These are phyloP conservation scores for Cercophora sp. DNA, from an alignment of 495 filamentous ascomycete species.

Conservation along the genomic window DNA sequence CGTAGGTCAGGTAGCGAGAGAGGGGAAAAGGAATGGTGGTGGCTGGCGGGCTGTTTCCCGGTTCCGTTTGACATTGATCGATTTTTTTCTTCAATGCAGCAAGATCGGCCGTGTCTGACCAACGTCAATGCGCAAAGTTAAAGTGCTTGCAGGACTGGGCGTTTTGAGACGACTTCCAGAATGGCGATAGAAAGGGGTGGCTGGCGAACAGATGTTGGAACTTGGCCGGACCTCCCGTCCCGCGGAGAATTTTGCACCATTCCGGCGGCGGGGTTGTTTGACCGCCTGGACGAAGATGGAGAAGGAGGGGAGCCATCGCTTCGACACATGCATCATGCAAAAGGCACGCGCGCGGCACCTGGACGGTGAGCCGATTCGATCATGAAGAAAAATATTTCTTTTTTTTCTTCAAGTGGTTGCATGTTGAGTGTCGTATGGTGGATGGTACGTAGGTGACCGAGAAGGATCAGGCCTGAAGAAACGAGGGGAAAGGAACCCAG, in stretches of 20 bases:
- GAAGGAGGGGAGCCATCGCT: background rate
- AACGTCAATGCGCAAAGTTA: too few relatives aligned
- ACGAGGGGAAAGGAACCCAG: too few relatives aligned
- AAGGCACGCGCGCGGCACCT: background rate
- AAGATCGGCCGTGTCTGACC: too few relatives aligned
- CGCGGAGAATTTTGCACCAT: constrained; percentile 11
- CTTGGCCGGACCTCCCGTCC: background rate
- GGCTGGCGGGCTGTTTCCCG: too few relatives aligned
- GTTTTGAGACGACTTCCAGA: constrained; percentile 1
- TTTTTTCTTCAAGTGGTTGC: background rate
- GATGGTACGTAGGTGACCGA: background rate
- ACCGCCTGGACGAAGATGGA: constrained; percentile 13
- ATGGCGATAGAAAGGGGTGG: background rate
- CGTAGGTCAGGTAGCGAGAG: too few relatives aligned
- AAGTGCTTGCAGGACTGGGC: too few relatives aligned
- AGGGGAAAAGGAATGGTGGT: too few relatives aligned
- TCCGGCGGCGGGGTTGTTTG: constrained; percentile 6
- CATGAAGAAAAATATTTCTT: background rate
- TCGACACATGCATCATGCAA: constrained; percentile 16
- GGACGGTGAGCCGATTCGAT: too few relatives aligned
- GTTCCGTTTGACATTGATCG: too few relatives aligned
- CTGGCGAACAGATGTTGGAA: constrained; percentile 1
- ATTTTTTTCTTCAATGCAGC: too few relatives aligned
- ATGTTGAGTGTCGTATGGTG: background rate
- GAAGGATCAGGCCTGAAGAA: background rate